phyloP scores from a whole-genome alignment of 2,329 filamentous ascomycete genomes.

The Fusarium albidum region DNA sequence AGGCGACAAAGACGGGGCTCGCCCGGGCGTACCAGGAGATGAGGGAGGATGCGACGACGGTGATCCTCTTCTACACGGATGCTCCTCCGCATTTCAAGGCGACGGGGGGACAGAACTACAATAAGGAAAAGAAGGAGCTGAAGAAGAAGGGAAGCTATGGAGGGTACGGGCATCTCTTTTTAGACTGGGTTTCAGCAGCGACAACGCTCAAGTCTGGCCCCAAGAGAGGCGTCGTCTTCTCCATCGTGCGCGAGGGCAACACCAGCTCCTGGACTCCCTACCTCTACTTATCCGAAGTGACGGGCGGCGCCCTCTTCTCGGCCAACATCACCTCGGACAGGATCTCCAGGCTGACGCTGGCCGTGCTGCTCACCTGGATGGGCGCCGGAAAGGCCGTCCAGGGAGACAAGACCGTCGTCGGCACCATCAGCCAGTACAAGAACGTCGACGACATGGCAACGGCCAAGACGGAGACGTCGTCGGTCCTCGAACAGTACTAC shows the following conservation, averaged over 20 bases:
- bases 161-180: slow-evolving; percentile 46
- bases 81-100: slow-evolving; percentile 54
- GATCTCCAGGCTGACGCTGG: slow-evolving; percentile 53
- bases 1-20: slow-evolving; percentile 59
- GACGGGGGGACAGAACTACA: slow-evolving; percentile 40
- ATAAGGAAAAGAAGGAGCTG: slow-evolving; percentile 40
- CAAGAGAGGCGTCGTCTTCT: slow-evolving; percentile 55
- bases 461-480: slow-evolving; percentile 5
- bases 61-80: slow-evolving; percentile 59
- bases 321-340: slow-evolving; percentile 36
- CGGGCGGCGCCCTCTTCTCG: slow-evolving; percentile 51
- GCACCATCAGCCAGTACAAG: slow-evolving; percentile 19
- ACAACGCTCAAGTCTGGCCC: slow-evolving; percentile 42
- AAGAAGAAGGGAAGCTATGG: slow-evolving; percentile 38
- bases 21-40: slow-evolving; percentile 56
- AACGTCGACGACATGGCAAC: slow-evolving; percentile 22
- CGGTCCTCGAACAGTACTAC: slow-evolving; percentile 2
- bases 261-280: slow-evolving; percentile 45
- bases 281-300: slow-evolving; percentile 51
- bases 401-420: slow-evolving; percentile 11
- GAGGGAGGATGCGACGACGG: slow-evolving; percentile 56
- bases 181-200: slow-evolving; percentile 54
- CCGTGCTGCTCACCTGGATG: slow-evolving; percentile 35
- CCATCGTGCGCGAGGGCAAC: slow-evolving; percentile 44
- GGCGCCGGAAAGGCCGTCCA: slow-evolving; percentile 24